These are phyloP conservation scores for Acarospora socialis DNA, from an alignment of 2,329 filamentous ascomycete genomes.

Conservation along the genomic window DNA sequence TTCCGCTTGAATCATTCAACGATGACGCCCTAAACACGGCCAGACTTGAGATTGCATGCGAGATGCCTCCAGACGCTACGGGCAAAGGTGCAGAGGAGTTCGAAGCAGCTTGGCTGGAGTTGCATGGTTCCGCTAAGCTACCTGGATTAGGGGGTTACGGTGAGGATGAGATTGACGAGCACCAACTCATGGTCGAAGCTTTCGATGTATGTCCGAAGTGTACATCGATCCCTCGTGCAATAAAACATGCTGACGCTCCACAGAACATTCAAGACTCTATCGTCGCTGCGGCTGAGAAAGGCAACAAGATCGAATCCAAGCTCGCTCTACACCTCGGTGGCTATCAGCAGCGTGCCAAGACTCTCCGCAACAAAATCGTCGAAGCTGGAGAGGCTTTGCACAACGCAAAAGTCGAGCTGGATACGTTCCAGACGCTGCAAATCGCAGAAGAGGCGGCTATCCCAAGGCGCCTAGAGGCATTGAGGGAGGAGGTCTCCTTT, in stretches of 20 bases:
- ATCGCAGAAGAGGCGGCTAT: conserved; percentile 69
- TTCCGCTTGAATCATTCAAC: conserved; percentile 47
- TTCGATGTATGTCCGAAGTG: conserved; percentile 63
- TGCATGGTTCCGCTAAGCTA: conserved; percentile 37
- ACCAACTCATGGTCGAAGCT: conserved; percentile 49
- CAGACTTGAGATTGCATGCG: conserved; percentile 59
- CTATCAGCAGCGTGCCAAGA: conserved; percentile 75
- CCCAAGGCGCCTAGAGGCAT: conserved; percentile 51
- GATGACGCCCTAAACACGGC: conserved; percentile 63
- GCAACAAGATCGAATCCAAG: conserved; percentile 87
- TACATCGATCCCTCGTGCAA: neutral
- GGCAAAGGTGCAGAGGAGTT: conserved; percentile 39
- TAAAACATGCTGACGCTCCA: conserved; percentile 1
- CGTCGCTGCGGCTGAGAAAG: conserved; percentile 58
- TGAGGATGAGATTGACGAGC: conserved; percentile 59
- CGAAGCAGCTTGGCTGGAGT: conserved; percentile 35
- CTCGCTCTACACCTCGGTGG: conserved; percentile 75
- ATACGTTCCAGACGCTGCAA: conserved; percentile 60
- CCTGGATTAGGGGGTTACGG: conserved; percentile 70
- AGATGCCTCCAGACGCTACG: conserved; percentile 39
- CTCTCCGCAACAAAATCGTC: conserved; percentile 61
- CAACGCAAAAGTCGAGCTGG: conserved; percentile 56
- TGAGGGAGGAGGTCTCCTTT: conserved; percentile 72
- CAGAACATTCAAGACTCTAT: conserved; percentile 61
- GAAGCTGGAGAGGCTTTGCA: conserved; percentile 62